These are phyloP conservation scores for Penicillium flavigenum DNA, from an alignment of 495 filamentous ascomycete genomes.

Conservation along the genomic window DNA sequence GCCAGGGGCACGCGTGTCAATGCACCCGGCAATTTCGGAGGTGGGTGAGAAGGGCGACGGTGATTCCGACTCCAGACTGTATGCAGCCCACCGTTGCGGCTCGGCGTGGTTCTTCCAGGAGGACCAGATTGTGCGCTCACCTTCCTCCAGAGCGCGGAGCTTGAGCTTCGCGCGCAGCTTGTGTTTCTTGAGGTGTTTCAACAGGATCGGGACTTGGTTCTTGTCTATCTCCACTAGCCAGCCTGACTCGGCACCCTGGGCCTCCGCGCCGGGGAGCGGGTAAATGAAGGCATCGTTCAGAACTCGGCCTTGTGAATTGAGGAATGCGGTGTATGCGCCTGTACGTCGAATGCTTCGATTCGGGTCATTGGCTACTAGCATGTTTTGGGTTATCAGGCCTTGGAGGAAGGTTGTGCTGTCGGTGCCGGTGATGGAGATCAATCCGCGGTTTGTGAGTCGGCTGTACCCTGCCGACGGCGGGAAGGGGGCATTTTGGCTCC, in stretches of 20 bases:
- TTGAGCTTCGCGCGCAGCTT: slow-evolving; percentile 78
- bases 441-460: slow-evolving; percentile 64
- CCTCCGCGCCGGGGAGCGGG: slow-evolving; percentile 46
- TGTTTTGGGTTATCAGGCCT: slow-evolving; percentile 77
- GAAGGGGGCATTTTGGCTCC: slow-evolving; percentile 23
- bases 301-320: slow-evolving; percentile 80
- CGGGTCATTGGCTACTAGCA: slow-evolving; percentile 50
- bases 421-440: slow-evolving; percentile 73
- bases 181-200: slow-evolving; percentile 74
- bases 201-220: slow-evolving; percentile 55
- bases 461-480: slow-evolving; percentile 45
- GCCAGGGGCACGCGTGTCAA: slow-evolving; percentile 65
- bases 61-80: slow-evolving; percentile 42
- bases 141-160: slow-evolving; percentile 60
- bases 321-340: slow-evolving; percentile 75
- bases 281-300: slow-evolving; percentile 91
- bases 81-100: slow-evolving; percentile 43
- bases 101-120: slow-evolving; percentile 57
- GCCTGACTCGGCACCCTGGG: slow-evolving; percentile 39
- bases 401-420: slow-evolving; percentile 85
- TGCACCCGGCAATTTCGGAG: slow-evolving; percentile 42
- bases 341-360: slow-evolving; percentile 30
- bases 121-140: slow-evolving; percentile 64
- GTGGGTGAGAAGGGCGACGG: slow-evolving; percentile 27
- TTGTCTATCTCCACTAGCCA: slow-evolving; percentile 85